Conservation (phyloP, 352 stramenopile genomes). For the Sclerospora graminicola region DNA sequence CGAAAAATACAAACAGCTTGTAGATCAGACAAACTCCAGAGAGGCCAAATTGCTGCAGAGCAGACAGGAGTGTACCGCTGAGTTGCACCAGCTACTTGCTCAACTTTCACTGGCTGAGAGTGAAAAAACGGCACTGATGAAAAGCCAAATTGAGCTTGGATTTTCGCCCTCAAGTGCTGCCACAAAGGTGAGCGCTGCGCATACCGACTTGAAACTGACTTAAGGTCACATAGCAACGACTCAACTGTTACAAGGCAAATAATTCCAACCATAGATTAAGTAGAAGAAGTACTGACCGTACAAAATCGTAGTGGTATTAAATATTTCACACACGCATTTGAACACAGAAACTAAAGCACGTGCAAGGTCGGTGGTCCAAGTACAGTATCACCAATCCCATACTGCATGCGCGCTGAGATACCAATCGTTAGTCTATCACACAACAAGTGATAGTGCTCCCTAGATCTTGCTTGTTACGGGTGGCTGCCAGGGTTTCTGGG, state of each 20-base stretch:
- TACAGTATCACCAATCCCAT: too few relatives aligned
- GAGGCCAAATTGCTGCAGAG: too few relatives aligned
- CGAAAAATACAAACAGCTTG: conserved; percentile 51
- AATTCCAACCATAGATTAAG: too few relatives aligned
- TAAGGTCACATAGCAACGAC: too few relatives aligned
- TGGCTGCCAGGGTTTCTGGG: conserved; percentile 68
- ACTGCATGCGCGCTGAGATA: conserved; percentile 1
- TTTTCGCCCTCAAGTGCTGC: conserved; percentile 9
- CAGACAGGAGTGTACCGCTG: conserved; percentile 39
- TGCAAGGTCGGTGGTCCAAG: conserved; percentile 4
- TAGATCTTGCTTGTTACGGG: conserved; percentile 26
- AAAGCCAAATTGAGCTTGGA: conserved; percentile 36
- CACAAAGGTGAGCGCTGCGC: too few relatives aligned
- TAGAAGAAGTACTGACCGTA: too few relatives aligned
- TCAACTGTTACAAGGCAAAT: too few relatives aligned
- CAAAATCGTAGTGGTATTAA: conserved; percentile 19
- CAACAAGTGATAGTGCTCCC: not conserved
- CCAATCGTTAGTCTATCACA: not conserved
- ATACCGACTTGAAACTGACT: too few relatives aligned
- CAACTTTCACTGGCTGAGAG: conserved; percentile 57
- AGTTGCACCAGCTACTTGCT: conserved; percentile 55
- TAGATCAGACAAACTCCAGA: too few relatives aligned
- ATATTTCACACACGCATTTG: conserved; percentile 24
- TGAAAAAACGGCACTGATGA: conserved; percentile 55
- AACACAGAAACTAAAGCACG: conserved; percentile 17